Evolutionary conservation across 2,329 filamentous ascomycete species (phyloP), one percentile per base, ranked within the genome.

Genomic region (Botrytis cinerea): DNA sequence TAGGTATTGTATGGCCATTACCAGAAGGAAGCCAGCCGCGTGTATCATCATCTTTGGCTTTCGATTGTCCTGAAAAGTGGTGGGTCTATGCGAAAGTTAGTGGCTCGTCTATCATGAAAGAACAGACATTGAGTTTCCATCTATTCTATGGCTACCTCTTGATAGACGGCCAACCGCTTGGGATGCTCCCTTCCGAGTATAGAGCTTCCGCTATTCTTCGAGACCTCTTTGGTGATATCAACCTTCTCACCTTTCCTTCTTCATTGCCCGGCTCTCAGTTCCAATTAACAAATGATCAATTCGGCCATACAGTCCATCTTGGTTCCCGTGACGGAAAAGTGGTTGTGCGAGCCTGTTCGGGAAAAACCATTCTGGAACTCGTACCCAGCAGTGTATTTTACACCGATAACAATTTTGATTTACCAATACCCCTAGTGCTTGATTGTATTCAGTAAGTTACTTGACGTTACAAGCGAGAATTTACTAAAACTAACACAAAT

Each of bases 201-300:
- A 84, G 83, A 28, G 78, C 86, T 5, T 82, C 84, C 0, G 66
- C 75, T 20, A 78, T 80, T 3, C 81, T 91, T 7, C 78, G 80
- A 8, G 82, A 85, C 4, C 82, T 92, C 0, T 91, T 92, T 76
- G 86, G 86, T 0, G 80, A 84, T 1, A 84, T 86, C 22, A 82
- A 83, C 40, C 83, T 91, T 0, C 83, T 85, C 0, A 87, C 86
- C 0, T 87, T 80, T 32, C 86, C 89, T 0, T 91, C 90, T 0
- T 73, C 75, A 0, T 74, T 88, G 0, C 79, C 78, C 0, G 88
- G 87, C 0, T 90, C 92, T 86, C 84, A 83, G 0, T 86, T 89
- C 72, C 81, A 82, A 35, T 48, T 78, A 8, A 82, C 82, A 72
- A 73, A 80, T 79, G 1, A 74, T 54, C 80, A 83, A 25, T 74